These are phyloP conservation scores for Epithele typhae DNA, from an alignment of 768 basidiomycete genomes.

Conservation along the genomic window DNA sequence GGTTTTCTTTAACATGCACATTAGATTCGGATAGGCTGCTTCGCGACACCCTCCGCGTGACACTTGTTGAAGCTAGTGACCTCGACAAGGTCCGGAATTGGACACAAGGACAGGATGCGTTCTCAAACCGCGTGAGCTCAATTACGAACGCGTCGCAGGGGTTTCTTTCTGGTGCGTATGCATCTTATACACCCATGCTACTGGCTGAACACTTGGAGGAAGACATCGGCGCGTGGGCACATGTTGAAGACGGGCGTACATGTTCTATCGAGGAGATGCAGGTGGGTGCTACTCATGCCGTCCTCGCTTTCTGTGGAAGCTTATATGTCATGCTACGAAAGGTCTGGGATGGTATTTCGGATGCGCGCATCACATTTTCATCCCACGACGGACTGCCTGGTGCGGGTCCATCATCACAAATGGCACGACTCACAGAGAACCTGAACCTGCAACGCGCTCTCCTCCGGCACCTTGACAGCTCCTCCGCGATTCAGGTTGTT, in stretches of 20 bases:
- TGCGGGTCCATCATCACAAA: conserved; percentile 33
- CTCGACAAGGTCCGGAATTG: conserved; percentile 65
- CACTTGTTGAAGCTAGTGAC: conserved; percentile 81
- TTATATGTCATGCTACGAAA: no score
- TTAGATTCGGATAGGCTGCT: background rate
- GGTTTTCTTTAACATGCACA: no score
- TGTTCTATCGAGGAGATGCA: conserved; percentile 82
- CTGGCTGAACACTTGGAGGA: no score
- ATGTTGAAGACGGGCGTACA: conserved; percentile 66
- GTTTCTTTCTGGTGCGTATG: conserved; percentile 57
- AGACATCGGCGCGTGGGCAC: conserved; percentile 74
- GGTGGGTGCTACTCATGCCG: conserved; percentile 35
- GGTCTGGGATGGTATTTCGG: conserved; percentile 93
- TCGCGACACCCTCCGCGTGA: conserved; percentile 52
- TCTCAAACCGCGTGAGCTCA: conserved; percentile 83
- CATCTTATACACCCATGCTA: background rate
- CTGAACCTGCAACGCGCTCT: conserved; percentile 88
- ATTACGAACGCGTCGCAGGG: conserved; percentile 70
- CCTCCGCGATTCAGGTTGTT: conserved; percentile 55
- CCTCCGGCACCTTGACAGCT: conserved; percentile 52
- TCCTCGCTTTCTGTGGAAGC: no score
- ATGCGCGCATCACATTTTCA: conserved; percentile 71
- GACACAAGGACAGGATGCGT: conserved; percentile 49
- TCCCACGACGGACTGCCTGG: conserved; percentile 19
- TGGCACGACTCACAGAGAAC: conserved; percentile 90